Conservation (phyloP, 257 asterid species). For the Nicotiana tomentosiformis region DNA sequence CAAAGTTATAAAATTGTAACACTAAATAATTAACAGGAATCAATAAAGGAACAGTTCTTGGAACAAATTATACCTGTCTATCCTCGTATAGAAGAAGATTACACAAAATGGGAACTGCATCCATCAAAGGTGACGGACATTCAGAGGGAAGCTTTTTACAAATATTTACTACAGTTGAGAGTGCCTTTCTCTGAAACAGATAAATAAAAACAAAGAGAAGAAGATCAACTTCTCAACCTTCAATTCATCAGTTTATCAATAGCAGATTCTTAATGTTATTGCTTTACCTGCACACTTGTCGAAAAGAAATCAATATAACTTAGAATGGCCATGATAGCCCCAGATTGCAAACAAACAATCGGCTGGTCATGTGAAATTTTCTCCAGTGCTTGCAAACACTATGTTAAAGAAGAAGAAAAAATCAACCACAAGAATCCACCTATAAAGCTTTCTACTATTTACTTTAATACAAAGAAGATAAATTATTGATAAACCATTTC, state of each 20-base stretch:
- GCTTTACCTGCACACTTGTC: constrained; percentile 79
- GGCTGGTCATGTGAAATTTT: constrained; percentile 89
- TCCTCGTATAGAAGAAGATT: constrained; percentile 92
- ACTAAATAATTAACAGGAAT: neutral
- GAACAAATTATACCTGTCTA: constrained; percentile 48
- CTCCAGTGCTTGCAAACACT: constrained; percentile 96
- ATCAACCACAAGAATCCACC: constrained; percentile 1
- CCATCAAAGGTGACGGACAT: constrained; percentile 65
- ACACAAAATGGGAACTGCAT: constrained; percentile 89
- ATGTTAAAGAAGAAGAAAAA: constrained; percentile 15
- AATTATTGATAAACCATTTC: constrained; percentile 4
- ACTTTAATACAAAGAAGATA: neutral
- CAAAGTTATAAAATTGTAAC: neutral
- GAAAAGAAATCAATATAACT: constrained; percentile 86
- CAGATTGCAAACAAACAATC: constrained; percentile 84
- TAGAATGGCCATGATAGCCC: constrained; percentile 86
- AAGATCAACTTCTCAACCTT: constrained; percentile 18
- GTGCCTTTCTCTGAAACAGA: constrained; percentile 73
- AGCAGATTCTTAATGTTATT: neutral
- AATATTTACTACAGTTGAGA: constrained; percentile 74
- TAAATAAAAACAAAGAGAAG: constrained; percentile 16
- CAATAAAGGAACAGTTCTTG: neutral
- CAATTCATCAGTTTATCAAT: neutral
- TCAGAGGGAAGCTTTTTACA: constrained; percentile 81
- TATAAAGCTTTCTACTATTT: constrained; percentile 3